Evolutionary conservation across 2,329 filamentous ascomycete genomes (phyloP).

Genomic region (Venturiaceae sp.): DNA sequence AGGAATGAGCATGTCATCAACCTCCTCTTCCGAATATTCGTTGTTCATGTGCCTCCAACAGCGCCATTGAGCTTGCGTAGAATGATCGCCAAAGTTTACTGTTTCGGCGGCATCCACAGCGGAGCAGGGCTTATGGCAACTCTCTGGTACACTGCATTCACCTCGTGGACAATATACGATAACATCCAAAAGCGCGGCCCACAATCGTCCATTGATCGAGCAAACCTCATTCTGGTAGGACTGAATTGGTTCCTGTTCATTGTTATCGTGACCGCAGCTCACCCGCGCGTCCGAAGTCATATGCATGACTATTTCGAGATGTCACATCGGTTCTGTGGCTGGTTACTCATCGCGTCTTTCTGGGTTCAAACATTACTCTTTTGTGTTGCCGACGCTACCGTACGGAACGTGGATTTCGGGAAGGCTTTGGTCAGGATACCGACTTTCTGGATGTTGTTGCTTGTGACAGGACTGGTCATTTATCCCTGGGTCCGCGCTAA

Average conservation of each 20-base stretch:
- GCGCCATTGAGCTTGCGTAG: constrained; percentile 18
- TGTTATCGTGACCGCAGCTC: constrained; percentile 51
- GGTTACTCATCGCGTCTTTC: constrained; percentile 55
- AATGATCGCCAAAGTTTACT: constrained; percentile 19
- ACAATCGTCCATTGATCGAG: neutral
- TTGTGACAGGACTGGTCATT: constrained; percentile 53
- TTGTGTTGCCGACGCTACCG: constrained; percentile 30
- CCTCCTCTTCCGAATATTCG: constrained; percentile 19
- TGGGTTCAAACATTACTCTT: constrained; percentile 53
- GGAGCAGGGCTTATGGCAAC: constrained; percentile 21
- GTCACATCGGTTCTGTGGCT: constrained; percentile 64
- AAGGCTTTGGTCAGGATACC: constrained; percentile 35
- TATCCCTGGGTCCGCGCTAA: constrained; percentile 59
- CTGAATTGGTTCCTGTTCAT: constrained; percentile 48
- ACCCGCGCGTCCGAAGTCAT: constrained; percentile 52
- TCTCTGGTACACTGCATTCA: constrained; percentile 8
- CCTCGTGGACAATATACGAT: neutral
- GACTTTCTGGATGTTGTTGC: constrained; percentile 56
- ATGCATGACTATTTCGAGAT: constrained; percentile 62
- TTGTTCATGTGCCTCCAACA: constrained; percentile 12
- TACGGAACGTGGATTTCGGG: constrained; percentile 12
- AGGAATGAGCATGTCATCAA: constrained; percentile 24
- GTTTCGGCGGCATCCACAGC: constrained; percentile 24
- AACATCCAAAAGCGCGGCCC: neutral
- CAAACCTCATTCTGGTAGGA: constrained; percentile 38